A percentile compares a stretch with the other conserved stretches of the same genome.
These are phyloP conservation scores for Purshia tridentata DNA, from an alignment of 306 rosid genomes.

Conservation along the genomic window DNA sequence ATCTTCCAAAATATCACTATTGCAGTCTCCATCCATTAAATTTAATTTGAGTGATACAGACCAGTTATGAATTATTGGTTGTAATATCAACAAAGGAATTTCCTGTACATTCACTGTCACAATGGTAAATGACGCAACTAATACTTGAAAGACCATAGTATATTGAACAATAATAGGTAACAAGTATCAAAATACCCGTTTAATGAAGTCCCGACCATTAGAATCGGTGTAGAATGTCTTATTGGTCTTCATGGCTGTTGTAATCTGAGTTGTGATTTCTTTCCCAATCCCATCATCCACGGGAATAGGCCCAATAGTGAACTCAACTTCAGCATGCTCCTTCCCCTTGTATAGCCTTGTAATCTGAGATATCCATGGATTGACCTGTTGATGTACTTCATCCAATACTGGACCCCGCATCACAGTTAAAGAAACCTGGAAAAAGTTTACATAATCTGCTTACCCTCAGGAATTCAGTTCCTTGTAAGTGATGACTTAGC, in stretches of 20 bases:
- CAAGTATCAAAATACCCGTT: slow-evolving; percentile 28
- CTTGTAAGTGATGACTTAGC: slow-evolving; percentile 8
- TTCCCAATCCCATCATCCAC: slow-evolving; percentile 36
- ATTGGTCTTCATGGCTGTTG: slow-evolving; percentile 30
- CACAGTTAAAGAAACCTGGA: slow-evolving; percentile 37
- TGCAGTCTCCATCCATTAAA: slow-evolving; percentile 3
- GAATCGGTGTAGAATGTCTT: slow-evolving; percentile 39
- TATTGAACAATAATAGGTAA: not conserved
- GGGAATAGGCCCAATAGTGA: slow-evolving; percentile 36
- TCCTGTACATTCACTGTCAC: not conserved
- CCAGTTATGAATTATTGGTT: not conserved
- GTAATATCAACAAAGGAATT: not conserved
- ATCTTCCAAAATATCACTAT: not conserved
- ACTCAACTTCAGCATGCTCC: slow-evolving; percentile 50
- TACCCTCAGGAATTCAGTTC: slow-evolving; percentile 18
- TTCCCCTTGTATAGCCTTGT: slow-evolving; percentile 45
- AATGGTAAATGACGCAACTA: not conserved
- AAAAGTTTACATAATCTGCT: slow-evolving; percentile 10
- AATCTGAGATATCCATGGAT: slow-evolving; percentile 48
- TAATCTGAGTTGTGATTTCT: slow-evolving; percentile 38
- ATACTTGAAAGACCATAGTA: not conserved
- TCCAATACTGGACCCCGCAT: slow-evolving; percentile 40
- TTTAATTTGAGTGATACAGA: not conserved
- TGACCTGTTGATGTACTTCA: slow-evolving; percentile 43
- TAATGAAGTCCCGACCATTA: slow-evolving; percentile 40